Evolutionary conservation across 345 rosid species (phyloP).

Genomic region (Melaleuca alternifolia): DNA sequence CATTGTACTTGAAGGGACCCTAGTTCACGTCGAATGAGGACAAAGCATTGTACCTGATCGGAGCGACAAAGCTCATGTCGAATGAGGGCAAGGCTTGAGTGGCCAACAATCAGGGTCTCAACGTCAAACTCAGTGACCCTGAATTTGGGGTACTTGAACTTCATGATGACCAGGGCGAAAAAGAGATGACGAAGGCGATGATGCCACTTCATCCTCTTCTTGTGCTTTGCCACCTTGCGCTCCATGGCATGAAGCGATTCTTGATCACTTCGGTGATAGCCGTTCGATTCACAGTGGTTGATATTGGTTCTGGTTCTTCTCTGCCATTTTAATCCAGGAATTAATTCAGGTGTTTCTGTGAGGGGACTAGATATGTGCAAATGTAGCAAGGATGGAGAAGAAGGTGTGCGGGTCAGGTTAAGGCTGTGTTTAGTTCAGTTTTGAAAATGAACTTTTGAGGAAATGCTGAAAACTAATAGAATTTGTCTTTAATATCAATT

Average conservation of each 20-base stretch:
- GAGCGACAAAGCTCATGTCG: background rate
- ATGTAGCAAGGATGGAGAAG: background rate
- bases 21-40: constrained; percentile 4
- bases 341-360: background rate
- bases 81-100: background rate
- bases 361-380: background rate
- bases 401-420: background rate
- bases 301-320: background rate
- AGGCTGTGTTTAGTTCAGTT: too few species aligned
- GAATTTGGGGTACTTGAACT: constrained; percentile 10
- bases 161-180: constrained; percentile 6
- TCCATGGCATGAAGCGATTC: background rate
- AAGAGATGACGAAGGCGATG: constrained; percentile 7
- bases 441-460: too few species aligned
- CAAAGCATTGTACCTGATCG: too few species aligned
- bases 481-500: too few species aligned
- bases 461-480: too few species aligned
- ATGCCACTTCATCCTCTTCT: constrained; percentile 13
- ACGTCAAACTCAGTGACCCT: background rate
- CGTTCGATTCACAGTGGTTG: background rate
- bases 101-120: background rate
- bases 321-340: background rate
- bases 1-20: constrained; percentile 4
- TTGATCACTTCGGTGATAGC: background rate
- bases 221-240: background rate